Percentiles rank a stretch among this genome's conserved stretches.
Conservation (phyloP, 768 basidiomycete genomes). For the Hericium rajendrae region DNA sequence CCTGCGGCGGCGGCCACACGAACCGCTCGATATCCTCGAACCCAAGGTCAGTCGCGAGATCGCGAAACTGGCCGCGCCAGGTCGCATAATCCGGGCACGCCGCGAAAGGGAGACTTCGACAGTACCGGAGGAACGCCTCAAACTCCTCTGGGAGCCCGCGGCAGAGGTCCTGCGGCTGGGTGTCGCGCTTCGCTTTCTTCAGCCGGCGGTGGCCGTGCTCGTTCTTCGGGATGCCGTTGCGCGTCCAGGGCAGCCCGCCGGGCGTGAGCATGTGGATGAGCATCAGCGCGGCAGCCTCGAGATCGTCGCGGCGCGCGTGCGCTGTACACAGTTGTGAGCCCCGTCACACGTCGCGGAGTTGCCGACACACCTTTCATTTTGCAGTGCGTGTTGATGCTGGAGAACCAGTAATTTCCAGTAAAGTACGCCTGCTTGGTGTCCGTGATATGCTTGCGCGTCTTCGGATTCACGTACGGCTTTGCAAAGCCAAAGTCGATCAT, state of each 20-base stretch:
- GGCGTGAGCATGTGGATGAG: conserved; percentile 74
- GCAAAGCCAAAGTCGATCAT: conserved; percentile 87
- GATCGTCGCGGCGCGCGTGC: conserved; percentile 69
- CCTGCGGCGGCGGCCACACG: conserved; percentile 53
- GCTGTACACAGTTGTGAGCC: conserved; percentile 30
- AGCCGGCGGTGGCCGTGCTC: conserved; percentile 52
- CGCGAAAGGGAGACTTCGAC: conserved; percentile 56
- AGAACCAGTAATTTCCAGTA: conserved; percentile 82
- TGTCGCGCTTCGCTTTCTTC: conserved; percentile 52
- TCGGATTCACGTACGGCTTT: conserved; percentile 62
- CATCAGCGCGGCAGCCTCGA: conserved; percentile 72
- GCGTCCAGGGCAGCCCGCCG: conserved; percentile 67
- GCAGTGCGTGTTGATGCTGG: conserved; percentile 69
- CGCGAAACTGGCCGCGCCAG: conserved; percentile 59
- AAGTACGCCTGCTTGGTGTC: conserved; percentile 63
- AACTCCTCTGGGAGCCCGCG: conserved; percentile 60
- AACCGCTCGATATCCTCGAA: conserved; percentile 51
- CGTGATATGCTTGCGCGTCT: conserved; percentile 58
- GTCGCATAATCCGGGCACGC: conserved; percentile 56
- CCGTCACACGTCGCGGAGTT: background rate
- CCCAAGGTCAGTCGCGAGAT: conserved; percentile 51
- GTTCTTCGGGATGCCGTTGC: conserved; percentile 71
- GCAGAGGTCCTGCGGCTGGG: conserved; percentile 58
- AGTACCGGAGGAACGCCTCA: conserved; percentile 69
- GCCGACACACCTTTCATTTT: conserved; percentile 48